Evolutionary conservation across 73 alveolate species (phyloP), one percentile per base, ranked within the genome.

Genomic region (Paraurostyla sp.): DNA sequence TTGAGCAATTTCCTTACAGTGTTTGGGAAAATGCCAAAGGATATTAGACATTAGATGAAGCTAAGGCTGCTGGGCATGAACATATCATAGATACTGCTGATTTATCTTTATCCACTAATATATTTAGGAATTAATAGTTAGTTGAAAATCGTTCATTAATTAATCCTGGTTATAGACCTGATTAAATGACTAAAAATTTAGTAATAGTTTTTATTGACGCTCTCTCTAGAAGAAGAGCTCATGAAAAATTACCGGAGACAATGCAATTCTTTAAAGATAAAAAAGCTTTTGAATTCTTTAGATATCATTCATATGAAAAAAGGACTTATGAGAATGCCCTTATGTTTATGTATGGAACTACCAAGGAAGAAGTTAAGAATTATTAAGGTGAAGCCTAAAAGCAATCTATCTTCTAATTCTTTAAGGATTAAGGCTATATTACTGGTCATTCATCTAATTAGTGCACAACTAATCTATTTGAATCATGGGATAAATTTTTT

Each of bases 191-290:
- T 52, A 6, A 62, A 11, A 36, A 62, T 62, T 29, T 62, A 16
- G 25, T 62, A 9, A 36, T 62, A 62, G 30, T 62, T 3, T 62
- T 25, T 23, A 62, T 62, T 16, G 80, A 62, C 32, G 80, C 80
- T 33, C 27, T 62, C 16, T 62, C 80, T 3, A 62, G 80, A 27
- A 15, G 43, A 9, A 36, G 46, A 32, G 80, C 80, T n/a, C 80
- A 62, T 62, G 6, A 36, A 6, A 62, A 62, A 27, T 23, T 62
- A 22, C 52, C 80, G 18, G 15, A 62, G 30, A 62, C 80, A 16
- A 62, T 62, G 80, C 3, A 32, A 27, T 62, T 29, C 25, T 62
- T 62, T 23, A 32, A 32, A 36, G 51, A 62, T 22, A 13, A 62
- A 36, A 13, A 29, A 23, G 51, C 16, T 9, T 62, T 25, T 62